Base-by-base conservation (phyloP, 139 green algal genomes). In the Zygnema circumcarinatum region DNA sequence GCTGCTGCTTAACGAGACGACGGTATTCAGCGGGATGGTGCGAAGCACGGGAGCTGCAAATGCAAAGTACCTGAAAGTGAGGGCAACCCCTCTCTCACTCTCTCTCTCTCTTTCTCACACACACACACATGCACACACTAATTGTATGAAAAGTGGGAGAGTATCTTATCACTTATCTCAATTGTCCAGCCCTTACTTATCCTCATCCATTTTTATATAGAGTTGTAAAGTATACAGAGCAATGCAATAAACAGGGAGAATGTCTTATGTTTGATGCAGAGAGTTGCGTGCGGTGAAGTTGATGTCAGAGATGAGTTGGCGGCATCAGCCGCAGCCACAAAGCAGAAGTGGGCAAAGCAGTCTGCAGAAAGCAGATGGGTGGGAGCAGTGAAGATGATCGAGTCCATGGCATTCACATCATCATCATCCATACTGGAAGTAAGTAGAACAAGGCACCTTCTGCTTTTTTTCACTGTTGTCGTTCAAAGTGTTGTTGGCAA, bases 41-140 rank as follows among this genome's bases (percentile, higher is more conserved):
- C 38, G 69, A 76, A 88, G 76, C 76, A 89, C 83, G 1, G 76
- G 83, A 2, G 32, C 83, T 3, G 73, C 35, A 33, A 88, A 88
- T 40, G 82, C 82, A 2, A 40, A 87, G 31, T 87, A 88, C 73
- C 52, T 86, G 2, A 52, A 86, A 22, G 33, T 35, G 69, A 41
- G 31, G 7, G 62, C 79, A 20, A 80, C 16, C 7, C 16, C 47
- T 62, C 47, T 62, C 47, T 62, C 47, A 25, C 47, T 62, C 47
- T 62, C 47, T 62, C 47, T 62, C 47, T 62, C 47, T 62, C 47
- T 62, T 16, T 16, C 47, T 62, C 47, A 25, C 47, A 35, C n/a
- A 47, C 54, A 35, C 41, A 38, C 62, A 29, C 29, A 29, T 25
- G 54, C 54, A 72, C 29, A 29, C 25, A 72, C 25, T 38, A 86